These are phyloP conservation scores for Picea engelmannii DNA, from an alignment of 83 land plant species.

Conservation along the genomic window DNA sequence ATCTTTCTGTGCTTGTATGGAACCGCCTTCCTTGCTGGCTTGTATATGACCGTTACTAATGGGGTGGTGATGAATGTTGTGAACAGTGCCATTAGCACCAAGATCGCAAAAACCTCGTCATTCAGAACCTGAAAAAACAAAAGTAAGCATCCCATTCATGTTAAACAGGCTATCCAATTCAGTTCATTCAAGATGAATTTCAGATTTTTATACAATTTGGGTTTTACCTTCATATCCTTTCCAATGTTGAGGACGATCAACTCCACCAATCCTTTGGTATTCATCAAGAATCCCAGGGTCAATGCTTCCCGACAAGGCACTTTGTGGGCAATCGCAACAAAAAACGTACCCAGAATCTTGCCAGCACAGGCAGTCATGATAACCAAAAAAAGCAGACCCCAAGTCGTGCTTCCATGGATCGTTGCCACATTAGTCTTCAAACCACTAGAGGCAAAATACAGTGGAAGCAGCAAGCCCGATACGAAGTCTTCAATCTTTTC, in stretches of 20 bases:
- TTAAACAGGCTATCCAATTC: neutral
- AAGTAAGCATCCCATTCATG: neutral
- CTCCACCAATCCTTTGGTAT: conserved; percentile 75
- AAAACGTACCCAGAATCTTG: conserved; percentile 64
- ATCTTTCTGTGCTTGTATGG: conserved; percentile 63
- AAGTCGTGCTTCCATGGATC: conserved; percentile 25
- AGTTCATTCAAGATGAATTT: neutral
- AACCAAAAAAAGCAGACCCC: conserved; percentile 35
- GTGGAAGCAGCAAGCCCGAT: conserved; percentile 47
- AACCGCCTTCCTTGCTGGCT: conserved; percentile 38
- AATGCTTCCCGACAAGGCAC: conserved; percentile 28
- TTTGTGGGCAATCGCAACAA: conserved; percentile 25
- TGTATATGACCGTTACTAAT: conserved; percentile 56
- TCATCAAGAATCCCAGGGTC: conserved; percentile 64
- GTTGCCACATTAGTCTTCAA: conserved; percentile 48
- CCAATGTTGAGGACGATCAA: conserved; percentile 82
- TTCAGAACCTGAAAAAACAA: conserved; percentile 49
- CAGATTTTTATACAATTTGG: neutral
- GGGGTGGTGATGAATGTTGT: conserved; percentile 52
- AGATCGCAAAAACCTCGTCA: conserved; percentile 79
- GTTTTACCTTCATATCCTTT: conserved; percentile 69
- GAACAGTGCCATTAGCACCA: conserved; percentile 59
- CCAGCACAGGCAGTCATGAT: conserved; percentile 46
- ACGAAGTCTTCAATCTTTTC: conserved; percentile 74
- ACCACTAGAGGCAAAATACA: conserved; percentile 58